Base-by-base conservation (phyloP, 768 basidiomycete species). In the Tulasnella sp. region DNA sequence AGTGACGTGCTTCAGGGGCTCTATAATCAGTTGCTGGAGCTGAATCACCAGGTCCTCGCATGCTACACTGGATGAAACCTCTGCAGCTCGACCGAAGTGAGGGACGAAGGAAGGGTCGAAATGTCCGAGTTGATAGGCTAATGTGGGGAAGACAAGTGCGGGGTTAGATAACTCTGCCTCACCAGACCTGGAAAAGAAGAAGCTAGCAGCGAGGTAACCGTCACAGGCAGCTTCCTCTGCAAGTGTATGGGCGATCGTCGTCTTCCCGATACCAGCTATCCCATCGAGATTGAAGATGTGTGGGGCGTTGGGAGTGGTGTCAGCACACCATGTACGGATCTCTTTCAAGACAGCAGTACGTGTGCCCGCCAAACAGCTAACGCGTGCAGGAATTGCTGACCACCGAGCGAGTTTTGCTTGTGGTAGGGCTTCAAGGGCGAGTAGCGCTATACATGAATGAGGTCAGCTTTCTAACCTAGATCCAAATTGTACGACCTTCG, bases 191-290 rank as follows among this genome's bases (percentile, higher is more conserved):
- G 68, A 64, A 56, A 73, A 73, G 61, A 70, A 71, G 61, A 71
- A 73, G 15, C 65, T 72, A 2, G 71, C 68, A 2, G 72, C 73
- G 15, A 75, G 69, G 10, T 58, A 45, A 2, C 63, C 60, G 13
- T 56, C 44, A 4, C 65, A 47, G 11, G 63, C 50, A 15, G 69
- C 65, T n/a, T 55, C 58, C 4, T 65, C 19, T 11, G 70, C 70
- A 19, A 75, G 60, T 4, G 72, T 70, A 38, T 71, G 68, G 5
- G 73, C 68, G 17, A 76, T 71, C 19, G 73, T 62, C 2, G 73
- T 72, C 62, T 75, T 76, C 10, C 75, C 75, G 9, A 63, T 65
- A 8, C 75, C 75, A 10, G 74, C 72, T 15, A 65, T 63, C 38
- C 71, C 74, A 50, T 52, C 60, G 26, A 75, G 61, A n/a, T n/a